A percentile compares a stretch with the other conserved stretches of the same genome.
Conservation (phyloP, 805 yeast genomes). For the Kodamaea laetipori region DNA sequence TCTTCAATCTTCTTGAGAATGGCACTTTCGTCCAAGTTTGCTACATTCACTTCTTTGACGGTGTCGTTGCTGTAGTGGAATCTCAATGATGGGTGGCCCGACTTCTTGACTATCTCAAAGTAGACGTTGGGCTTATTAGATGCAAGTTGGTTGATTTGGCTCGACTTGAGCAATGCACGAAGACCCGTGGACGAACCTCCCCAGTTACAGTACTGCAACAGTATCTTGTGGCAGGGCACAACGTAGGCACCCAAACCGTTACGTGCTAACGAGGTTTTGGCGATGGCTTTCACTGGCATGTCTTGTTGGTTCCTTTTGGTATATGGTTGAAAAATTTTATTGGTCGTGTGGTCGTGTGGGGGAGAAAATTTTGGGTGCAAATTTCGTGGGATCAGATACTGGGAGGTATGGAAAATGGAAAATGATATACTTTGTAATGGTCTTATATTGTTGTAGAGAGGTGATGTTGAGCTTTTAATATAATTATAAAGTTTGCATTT, state of each 20-base stretch:
- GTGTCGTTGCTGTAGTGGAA: conserved; percentile 40
- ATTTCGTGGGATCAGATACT: too few species aligned
- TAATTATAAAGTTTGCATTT: too few species aligned
- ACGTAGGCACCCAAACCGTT: conserved; percentile 79
- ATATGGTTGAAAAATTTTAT: conserved; percentile 3
- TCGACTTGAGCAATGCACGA: conserved; percentile 60
- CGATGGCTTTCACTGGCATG: conserved; percentile 63
- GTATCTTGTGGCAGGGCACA: conserved; percentile 71
- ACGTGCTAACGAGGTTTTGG: conserved; percentile 60
- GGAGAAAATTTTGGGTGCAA: background rate
- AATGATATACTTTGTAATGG: too few species aligned
- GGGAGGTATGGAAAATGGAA: too few species aligned
- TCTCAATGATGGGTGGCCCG: conserved; percentile 79
- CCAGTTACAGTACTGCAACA: conserved; percentile 87
- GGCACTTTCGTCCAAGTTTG: conserved; percentile 64
- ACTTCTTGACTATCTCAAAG: conserved; percentile 65
- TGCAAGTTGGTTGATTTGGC: conserved; percentile 59
- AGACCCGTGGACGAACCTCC: conserved; percentile 93
- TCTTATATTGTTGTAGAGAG: too few species aligned
- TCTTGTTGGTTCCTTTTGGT: background rate
- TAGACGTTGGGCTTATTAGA: conserved; percentile 62
- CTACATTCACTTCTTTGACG: conserved; percentile 61
- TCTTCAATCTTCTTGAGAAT: conserved; percentile 66
- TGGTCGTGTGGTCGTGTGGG: conserved; percentile 1
- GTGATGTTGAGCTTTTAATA: too few species aligned